These are phyloP conservation scores for Hypoxylon rickii DNA, from an alignment of 495 filamentous ascomycete genomes.

Conservation along the genomic window DNA sequence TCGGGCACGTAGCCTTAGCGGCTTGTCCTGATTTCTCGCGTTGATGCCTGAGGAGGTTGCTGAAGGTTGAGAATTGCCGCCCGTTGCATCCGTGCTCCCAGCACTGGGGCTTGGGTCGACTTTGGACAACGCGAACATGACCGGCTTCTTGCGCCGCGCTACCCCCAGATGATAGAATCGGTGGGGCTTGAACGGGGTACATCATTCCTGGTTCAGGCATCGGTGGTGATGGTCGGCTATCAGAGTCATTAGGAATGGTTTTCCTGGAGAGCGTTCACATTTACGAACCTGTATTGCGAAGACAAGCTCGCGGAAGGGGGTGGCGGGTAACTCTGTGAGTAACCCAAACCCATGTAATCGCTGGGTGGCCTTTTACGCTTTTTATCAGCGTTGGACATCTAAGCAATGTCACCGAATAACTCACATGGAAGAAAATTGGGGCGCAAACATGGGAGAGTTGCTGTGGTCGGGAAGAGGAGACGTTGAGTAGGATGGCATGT, in stretches of 20 bases:
- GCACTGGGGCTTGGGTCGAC: slow-evolving; percentile 85
- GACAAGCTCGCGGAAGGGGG: slow-evolving; percentile 44
- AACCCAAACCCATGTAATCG: slow-evolving; percentile 43
- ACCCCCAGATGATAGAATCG: slow-evolving; percentile 33
- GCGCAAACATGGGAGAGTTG: slow-evolving; percentile 43
- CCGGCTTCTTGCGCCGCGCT: slow-evolving; percentile 44
- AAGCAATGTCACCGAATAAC: slow-evolving; percentile 2
- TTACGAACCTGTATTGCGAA: slow-evolving; percentile 51
- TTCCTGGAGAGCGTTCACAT: neutral
- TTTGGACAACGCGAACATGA: slow-evolving; percentile 70
- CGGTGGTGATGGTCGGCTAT: slow-evolving; percentile 41
- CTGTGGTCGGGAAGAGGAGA: slow-evolving; percentile 49
- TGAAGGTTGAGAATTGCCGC: slow-evolving; percentile 92
- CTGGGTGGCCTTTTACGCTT: slow-evolving; percentile 30
- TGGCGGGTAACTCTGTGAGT: slow-evolving; percentile 43
- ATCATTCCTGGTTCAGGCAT: slow-evolving; percentile 48
- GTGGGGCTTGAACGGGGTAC: slow-evolving; percentile 45
- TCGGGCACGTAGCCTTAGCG: slow-evolving; percentile 80
- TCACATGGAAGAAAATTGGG: slow-evolving; percentile 40
- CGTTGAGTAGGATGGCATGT: slow-evolving; percentile 49
- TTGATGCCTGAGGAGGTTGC: slow-evolving; percentile 89
- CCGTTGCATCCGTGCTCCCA: slow-evolving; percentile 97
- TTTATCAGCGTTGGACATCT: slow-evolving; percentile 16
- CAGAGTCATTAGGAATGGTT: slow-evolving; percentile 27
- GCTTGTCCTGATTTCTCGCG: slow-evolving; percentile 92